These are phyloP conservation scores for Ilyonectria destructans DNA, from an alignment of 2,329 filamentous ascomycete species.

Conservation along the genomic window DNA sequence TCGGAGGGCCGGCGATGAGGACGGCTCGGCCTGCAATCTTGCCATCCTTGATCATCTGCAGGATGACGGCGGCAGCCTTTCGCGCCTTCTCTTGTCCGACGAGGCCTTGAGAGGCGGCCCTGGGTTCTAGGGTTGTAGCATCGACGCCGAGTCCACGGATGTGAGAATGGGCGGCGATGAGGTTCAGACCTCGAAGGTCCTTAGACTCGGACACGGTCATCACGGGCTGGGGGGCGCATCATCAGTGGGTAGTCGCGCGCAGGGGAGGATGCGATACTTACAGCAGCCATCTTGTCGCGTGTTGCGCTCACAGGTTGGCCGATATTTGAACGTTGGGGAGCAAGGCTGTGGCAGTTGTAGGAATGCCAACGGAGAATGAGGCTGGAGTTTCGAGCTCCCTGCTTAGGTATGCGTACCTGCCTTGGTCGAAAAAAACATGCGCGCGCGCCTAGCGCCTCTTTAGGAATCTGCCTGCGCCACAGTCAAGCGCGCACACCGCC, in stretches of 20 bases:
- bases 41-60: conserved; percentile 99
- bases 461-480: conserved; percentile 34
- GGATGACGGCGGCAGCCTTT: conserved; percentile 94
- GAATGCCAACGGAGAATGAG: conserved; percentile 28
- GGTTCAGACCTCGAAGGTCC: conserved; percentile 95
- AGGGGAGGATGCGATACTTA: conserved; percentile 55
- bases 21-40: conserved; percentile 98
- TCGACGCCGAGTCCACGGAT: conserved; percentile 97
- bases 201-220: conserved; percentile 93
- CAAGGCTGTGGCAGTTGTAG: conserved; percentile 29
- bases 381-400: conserved; percentile 40
- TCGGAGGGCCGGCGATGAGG: conserved; percentile 94
- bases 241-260: conserved; percentile 37
- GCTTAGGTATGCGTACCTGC: conserved; percentile 34
- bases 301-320: conserved; percentile 37
- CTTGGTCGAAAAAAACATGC: conserved; percentile 33
- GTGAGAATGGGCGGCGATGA: conserved; percentile 98
- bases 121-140: conserved; percentile 89
- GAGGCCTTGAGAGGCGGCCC: conserved; percentile 88
- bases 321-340: conserved; percentile 32
- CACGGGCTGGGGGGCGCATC: conserved; percentile 63
- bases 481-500: conserved; percentile 33
- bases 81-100: conserved; percentile 97
- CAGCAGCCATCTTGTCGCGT: conserved; percentile 66
- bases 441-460: conserved; percentile 41